Evolutionary conservation across 192 early-diverging fungal genomes (phyloP).

Genomic region (Dissophora ornata): DNA sequence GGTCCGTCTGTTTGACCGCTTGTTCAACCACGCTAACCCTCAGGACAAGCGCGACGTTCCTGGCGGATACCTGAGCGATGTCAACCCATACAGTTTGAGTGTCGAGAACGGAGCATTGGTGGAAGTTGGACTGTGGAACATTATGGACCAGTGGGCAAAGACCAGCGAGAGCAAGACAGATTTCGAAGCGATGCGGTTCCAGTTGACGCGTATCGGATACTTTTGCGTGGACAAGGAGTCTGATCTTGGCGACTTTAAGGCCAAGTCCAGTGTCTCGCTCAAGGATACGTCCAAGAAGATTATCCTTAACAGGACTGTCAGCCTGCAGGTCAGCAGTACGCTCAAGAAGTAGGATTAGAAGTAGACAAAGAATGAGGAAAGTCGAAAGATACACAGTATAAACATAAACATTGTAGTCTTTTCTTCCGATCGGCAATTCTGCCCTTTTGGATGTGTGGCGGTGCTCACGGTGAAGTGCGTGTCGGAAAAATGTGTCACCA

Average conservation of each 20-base stretch:
- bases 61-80: conserved; percentile 91
- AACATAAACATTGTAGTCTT: too few species aligned
- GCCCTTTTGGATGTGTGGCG: background rate
- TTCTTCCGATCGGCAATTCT: too few species aligned
- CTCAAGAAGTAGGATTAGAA: conserved; percentile 9
- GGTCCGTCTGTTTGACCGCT: conserved; percentile 83
- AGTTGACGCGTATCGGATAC: conserved; percentile 97
- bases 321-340: conserved; percentile 40
- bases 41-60: conserved; percentile 80
- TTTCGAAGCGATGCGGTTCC: conserved; percentile 90
- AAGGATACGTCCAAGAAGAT: conserved; percentile 44
- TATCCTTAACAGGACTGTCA: conserved; percentile 47
- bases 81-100: conserved; percentile 82
- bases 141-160: conserved; percentile 66
- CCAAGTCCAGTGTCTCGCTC: conserved; percentile 46
- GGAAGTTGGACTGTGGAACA: conserved; percentile 85
- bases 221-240: conserved; percentile 97
- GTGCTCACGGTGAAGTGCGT: too few species aligned
- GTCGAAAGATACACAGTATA: too few species aligned
- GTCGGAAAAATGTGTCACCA: too few species aligned
- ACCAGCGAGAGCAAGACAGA: conserved; percentile 66
- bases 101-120: conserved; percentile 77
- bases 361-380: too few species aligned
- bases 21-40: conserved; percentile 94
- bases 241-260: conserved; percentile 71